phyloP scores from a whole-genome alignment of 2,329 filamentous ascomycete species.

The Apiospora pterosperma region DNA sequence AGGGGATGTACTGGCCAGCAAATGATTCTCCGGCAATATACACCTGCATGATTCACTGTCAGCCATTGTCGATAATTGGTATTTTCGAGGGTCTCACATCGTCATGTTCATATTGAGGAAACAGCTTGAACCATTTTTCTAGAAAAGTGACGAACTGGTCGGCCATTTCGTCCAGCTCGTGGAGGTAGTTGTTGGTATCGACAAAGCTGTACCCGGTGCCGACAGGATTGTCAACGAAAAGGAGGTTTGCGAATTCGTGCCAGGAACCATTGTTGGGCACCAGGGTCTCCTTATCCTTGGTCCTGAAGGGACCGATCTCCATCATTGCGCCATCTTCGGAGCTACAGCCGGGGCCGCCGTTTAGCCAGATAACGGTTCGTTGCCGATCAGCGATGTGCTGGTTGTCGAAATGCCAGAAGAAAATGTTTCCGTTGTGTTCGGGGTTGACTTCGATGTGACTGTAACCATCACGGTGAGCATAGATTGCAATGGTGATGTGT shows the following conservation, averaged over 20 bases:
- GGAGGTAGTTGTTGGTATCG: conserved; percentile 81
- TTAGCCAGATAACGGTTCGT: conserved; percentile 93
- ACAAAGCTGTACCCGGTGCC: conserved; percentile 96
- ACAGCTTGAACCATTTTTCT: conserved; percentile 86
- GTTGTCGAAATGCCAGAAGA: conserved; percentile 98
- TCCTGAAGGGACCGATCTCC: conserved; percentile 89
- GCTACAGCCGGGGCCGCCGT: conserved; percentile 94
- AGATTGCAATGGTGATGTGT: background rate
- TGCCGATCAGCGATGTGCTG: conserved; percentile 89
- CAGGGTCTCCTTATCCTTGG: conserved; percentile 70
- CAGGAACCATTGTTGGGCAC: conserved; percentile 90
- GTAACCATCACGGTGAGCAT: conserved; percentile 9
- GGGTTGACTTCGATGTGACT: conserved; percentile 90
- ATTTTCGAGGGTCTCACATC: conserved; percentile 64
- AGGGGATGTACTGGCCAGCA: conserved; percentile 94
- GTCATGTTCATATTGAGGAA: conserved; percentile 87
- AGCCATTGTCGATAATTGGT: background rate
- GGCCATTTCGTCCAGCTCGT: conserved; percentile 86
- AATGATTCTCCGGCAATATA: conserved; percentile 97
- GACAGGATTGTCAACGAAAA: conserved; percentile 96
- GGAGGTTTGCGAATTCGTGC: conserved; percentile 95
- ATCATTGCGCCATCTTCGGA: conserved; percentile 96
- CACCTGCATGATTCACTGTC: conserved; percentile 50
- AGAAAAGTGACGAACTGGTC: conserved; percentile 83
- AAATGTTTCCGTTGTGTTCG: conserved; percentile 85